Base-by-base conservation (phyloP, 805 yeast genomes). In the Pichia paraexigua region DNA sequence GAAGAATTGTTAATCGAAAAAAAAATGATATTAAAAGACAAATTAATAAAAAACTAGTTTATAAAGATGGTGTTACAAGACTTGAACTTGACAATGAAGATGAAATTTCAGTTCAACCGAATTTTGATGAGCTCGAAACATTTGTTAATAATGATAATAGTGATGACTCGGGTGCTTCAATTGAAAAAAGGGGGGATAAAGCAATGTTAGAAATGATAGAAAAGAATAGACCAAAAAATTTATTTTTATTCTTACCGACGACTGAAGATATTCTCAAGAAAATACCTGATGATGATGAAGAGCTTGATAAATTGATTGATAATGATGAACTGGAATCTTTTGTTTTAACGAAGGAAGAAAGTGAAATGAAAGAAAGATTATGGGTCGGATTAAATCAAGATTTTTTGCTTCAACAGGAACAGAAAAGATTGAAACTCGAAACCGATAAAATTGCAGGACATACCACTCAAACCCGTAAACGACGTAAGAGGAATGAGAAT, bases 301-400 rank as follows among this genome's bases (percentile, higher is more conserved):
- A 85, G 44, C 81, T 82, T 10, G 96, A 89, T 60, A 54, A 50
- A 21, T 43, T 54, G 5, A 85, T 85, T 6, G 95, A 87, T 58
- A 97, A 90, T 62, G 92, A 82, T 15, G 96, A 89, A 58, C 72
- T 88, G 13, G 80, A 79, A 5, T 69, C 71, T 0, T 74, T 82
- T 35, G 62, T 87, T 43, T 71, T 94, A 46, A 75, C 78, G 2
- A 82, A 77, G 49, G 89, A 83, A 47, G 97, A 91, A 55, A 75
- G 83, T 12, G 75, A 71, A 51, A 64, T 84, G 56, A 94, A 92
- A 65, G 91, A 89, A 58, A 75, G 85, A 53, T 79, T 91, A 3
- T 94, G 99, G 98, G 82, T 86, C 49, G 91, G 94, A 2, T 74
- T 88, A 41, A 91, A 95, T 66, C 87, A 86, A 53, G 98, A 91